Conservation (phyloP, 1,139 yeast genomes). For the Hyphopichia wangnamkhiaoensis region DNA sequence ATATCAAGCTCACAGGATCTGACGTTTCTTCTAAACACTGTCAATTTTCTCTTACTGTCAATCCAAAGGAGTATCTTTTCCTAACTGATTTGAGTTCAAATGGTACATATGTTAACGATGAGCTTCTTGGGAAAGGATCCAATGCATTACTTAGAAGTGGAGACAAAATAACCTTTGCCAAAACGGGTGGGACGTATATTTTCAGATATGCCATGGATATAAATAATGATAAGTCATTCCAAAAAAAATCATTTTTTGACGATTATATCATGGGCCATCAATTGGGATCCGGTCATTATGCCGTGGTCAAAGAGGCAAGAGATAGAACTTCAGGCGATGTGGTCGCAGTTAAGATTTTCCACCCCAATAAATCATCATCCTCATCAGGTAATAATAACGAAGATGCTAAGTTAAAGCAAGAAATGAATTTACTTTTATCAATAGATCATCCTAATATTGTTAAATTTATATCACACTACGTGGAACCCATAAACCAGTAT, state of each 20-base stretch:
- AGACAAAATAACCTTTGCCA: slow-evolving; percentile 64
- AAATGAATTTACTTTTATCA: slow-evolving; percentile 63
- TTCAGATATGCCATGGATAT: slow-evolving; percentile 47
- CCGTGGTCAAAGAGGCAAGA: slow-evolving; percentile 70
- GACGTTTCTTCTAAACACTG: slow-evolving; percentile 75
- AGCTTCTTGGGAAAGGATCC: slow-evolving; percentile 49
- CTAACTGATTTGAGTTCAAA: slow-evolving; percentile 64
- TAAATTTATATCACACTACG: slow-evolving; percentile 61
- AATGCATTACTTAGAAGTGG: slow-evolving; percentile 58
- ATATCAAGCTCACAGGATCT: slow-evolving; percentile 51
- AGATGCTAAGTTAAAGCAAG: slow-evolving; percentile 63
- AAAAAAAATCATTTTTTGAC: slow-evolving; percentile 51
- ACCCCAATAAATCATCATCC: slow-evolving; percentile 50
- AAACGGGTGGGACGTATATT: slow-evolving; percentile 54
- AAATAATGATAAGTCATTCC: slow-evolving; percentile 17
- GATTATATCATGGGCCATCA: slow-evolving; percentile 61
- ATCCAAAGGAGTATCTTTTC: slow-evolving; percentile 45
- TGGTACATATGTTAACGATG: slow-evolving; percentile 67
- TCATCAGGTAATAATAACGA: slow-evolving; percentile 29
- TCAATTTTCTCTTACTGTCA: slow-evolving; percentile 41
- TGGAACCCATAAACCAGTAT: slow-evolving; percentile 62
- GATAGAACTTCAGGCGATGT: slow-evolving; percentile 56
- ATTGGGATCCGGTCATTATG: slow-evolving; percentile 77
- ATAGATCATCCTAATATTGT: slow-evolving; percentile 73
- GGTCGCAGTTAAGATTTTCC: slow-evolving; percentile 77